Conservation (phyloP, 371 early-diverging fungal genomes). For the Mortierella sp. region DNA sequence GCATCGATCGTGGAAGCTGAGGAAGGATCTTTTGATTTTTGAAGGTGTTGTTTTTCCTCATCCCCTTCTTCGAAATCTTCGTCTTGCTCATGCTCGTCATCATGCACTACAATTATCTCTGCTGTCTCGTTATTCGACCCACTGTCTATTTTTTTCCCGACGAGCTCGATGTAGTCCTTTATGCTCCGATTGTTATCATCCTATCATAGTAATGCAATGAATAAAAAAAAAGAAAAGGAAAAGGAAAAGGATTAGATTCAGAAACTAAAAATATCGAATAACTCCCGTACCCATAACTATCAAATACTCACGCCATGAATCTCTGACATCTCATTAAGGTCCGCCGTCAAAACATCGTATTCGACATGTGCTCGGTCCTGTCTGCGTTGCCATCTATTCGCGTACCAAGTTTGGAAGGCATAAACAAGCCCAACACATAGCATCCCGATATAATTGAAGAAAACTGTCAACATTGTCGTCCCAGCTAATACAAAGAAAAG, state of each 20-base stretch:
- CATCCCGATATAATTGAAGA: constrained; percentile 70
- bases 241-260: not conserved
- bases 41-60: constrained; percentile 38
- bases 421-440: constrained; percentile 70
- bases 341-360: constrained; percentile 39
- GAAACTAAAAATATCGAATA: not conserved
- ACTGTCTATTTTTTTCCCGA: constrained; percentile 9
- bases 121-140: not conserved
- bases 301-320: constrained; percentile 18
- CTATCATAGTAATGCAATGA: not conserved
- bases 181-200: constrained; percentile 17
- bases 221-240: not conserved
- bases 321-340: constrained; percentile 37
- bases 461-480: constrained; percentile 66
- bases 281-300: not conserved
- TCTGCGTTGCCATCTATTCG: constrained; percentile 30
- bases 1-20: not conserved
- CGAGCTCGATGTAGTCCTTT: constrained; percentile 17
- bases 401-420: constrained; percentile 53
- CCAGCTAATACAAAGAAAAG: constrained; percentile 54
- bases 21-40: constrained; percentile 12
- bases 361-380: constrained; percentile 32
- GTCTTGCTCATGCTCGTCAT: constrained; percentile 20
- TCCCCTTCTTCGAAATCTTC: constrained; percentile 17
- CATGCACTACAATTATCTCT: constrained; percentile 4